Base-by-base conservation (phyloP, 2,329 filamentous ascomycete genomes). In the Septoria petroselini region DNA sequence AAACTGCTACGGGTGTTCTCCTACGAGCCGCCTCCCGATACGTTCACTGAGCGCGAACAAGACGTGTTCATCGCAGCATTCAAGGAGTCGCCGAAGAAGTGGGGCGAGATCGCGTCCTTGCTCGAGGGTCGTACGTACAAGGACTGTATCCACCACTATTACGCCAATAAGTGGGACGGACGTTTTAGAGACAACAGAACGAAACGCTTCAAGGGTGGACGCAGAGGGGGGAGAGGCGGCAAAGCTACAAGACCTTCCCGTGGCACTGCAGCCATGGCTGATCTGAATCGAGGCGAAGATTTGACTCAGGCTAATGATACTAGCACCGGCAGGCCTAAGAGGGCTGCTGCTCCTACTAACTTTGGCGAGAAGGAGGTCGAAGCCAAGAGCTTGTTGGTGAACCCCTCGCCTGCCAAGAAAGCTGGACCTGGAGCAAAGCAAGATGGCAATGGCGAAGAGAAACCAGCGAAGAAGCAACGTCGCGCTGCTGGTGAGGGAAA, bases 101-200 rank as follows among this genome's bases (percentile, higher is more conserved):
- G 86, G 86, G 85, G 86, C 49, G 83, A 81, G 60, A 83, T 93
- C 50, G 85, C 87, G 4, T 81, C 85, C 51, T 76, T 77, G 18
- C 71, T 91, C 4, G 78, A 79, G 0, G 76, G 78, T 23, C 81
- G 87, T 18, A 83, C 86, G 61, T 90, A 88, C 68, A 84, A 85
- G 57, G 81, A 86, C 39, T 89, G 85, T 68, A 93, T 93, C 59
- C 85, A 89, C 64, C 89, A 91, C 68, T 93, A 93, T 69, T 93
- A 93, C 68, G 76, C 87, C 55, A 87, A 85, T 65, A 93, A 82
- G 71, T 85, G 85, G 70, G 77, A 83, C 39, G 79, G 83, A 34
- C 84, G 87, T 55, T 83, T 91, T 53, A 89, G 91, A 66, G 85
- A 88, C 63, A 88, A 86, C 68, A 75, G 85, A 23, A 84, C 81